Evolutionary conservation across 352 stramenopile genomes (phyloP).

Genomic region (Nannochloropsis limnetica): DNA sequence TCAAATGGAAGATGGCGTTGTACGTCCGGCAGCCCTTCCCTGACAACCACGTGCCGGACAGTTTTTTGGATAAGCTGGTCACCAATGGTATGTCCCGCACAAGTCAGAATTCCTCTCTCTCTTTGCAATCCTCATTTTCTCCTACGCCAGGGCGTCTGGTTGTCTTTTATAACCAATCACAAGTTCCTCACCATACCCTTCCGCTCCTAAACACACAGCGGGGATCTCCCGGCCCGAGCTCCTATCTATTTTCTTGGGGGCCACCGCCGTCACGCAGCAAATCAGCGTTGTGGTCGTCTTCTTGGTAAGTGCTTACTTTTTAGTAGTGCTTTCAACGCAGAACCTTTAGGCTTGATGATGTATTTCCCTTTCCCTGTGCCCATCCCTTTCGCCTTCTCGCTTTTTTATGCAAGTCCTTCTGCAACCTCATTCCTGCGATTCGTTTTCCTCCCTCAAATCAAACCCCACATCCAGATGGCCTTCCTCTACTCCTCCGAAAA

Average conservation of each 20-base stretch:
- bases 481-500: constrained; percentile 21
- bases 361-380: constrained; percentile 58
- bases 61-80: constrained; percentile 75
- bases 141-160: not conserved
- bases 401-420: too few relatives aligned
- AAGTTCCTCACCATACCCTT: not conserved
- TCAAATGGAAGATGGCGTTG: constrained; percentile 71
- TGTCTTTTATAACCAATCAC: not conserved
- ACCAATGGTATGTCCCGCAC: constrained; percentile 65
- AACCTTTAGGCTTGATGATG: constrained; percentile 59
- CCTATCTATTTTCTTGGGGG: constrained; percentile 35
- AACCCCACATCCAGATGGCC: not conserved
- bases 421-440: constrained; percentile 56
- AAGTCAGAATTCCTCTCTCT: not conserved
- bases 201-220: not conserved
- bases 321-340: constrained; percentile 61
- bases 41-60: constrained; percentile 76
- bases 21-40: constrained; percentile 73
- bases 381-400: too few relatives aligned
- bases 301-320: constrained; percentile 56
- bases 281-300: constrained; percentile 75
- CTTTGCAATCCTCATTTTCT: not conserved
- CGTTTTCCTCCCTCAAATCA: not conserved
- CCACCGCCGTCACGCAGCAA: constrained; percentile 72
- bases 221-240: not conserved